phyloP scores from a whole-genome alignment of 2,329 filamentous ascomycete species.

The Fusarium gaditjirri region DNA sequence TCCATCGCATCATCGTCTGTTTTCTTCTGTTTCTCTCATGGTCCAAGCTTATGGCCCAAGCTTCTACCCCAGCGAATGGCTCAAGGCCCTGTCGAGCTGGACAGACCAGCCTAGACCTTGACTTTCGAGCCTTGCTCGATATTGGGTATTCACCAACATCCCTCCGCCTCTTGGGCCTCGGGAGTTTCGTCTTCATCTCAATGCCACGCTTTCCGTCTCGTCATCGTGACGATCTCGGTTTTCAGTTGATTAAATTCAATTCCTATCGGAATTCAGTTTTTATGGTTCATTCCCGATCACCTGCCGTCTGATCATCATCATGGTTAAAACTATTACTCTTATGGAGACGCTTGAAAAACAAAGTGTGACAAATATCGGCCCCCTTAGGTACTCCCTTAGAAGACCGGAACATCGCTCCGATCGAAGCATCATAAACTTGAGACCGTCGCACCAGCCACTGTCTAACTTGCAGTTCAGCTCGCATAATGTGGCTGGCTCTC shows the following conservation, averaged over 20 bases:
- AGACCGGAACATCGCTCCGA: not conserved
- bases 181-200: slow-evolving; percentile 7
- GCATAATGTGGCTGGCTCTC: slow-evolving; percentile 26
- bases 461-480: slow-evolving; percentile 10
- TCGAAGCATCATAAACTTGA: not conserved
- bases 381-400: no score
- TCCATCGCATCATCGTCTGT: slow-evolving; percentile 36
- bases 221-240: slow-evolving; percentile 18
- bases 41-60: slow-evolving; percentile 27
- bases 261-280: slow-evolving; percentile 11
- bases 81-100: slow-evolving; percentile 35
- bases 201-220: slow-evolving; percentile 12
- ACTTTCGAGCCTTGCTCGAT: not conserved
- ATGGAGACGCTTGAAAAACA: not conserved
- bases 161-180: slow-evolving; percentile 6
- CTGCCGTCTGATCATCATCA: not conserved
- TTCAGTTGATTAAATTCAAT: not conserved
- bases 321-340: not conserved
- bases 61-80: not conserved
- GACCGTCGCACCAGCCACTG: slow-evolving; percentile 2
- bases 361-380: not conserved
- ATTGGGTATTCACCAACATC: not conserved
- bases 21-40: slow-evolving; percentile 2
- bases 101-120: slow-evolving; percentile 11
- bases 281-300: slow-evolving; percentile 1